Percentiles rank a stretch among this genome's conserved stretches.
These are phyloP conservation scores for Chrysosporium keratinophilum DNA, from an alignment of 2,329 filamentous ascomycete genomes.

Conservation along the genomic window DNA sequence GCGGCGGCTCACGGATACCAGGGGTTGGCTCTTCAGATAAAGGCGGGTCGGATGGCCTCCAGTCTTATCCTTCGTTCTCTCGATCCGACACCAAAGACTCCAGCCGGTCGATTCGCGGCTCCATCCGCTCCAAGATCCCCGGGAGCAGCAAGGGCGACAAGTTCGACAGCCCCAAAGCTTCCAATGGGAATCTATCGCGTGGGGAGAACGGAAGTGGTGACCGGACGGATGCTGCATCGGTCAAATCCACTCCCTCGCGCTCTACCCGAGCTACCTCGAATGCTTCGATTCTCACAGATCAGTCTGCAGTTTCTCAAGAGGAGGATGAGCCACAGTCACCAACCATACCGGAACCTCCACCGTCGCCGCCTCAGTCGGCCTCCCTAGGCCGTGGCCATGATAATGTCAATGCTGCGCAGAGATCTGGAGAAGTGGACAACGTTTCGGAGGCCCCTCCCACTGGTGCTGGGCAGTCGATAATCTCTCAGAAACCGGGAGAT, in stretches of 20 bases:
- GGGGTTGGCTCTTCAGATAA: slow-evolving; percentile 18
- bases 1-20: slow-evolving; percentile 25
- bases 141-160: slow-evolving; percentile 39
- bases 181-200: slow-evolving; percentile 53
- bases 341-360: slow-evolving; percentile 54
- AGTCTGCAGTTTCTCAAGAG: slow-evolving; percentile 20
- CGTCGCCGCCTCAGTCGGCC: slow-evolving; percentile 75
- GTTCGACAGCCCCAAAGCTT: slow-evolving; percentile 71
- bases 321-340: slow-evolving; percentile 39
- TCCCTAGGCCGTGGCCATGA: slow-evolving; percentile 63
- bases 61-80: slow-evolving; percentile 84
- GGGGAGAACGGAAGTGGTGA: slow-evolving; percentile 49
- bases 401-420: slow-evolving; percentile 69
- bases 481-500: slow-evolving; percentile 62
- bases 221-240: slow-evolving; percentile 63
- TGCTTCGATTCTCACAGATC: slow-evolving; percentile 30
- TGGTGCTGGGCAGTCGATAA: slow-evolving; percentile 48
- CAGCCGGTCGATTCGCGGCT: slow-evolving; percentile 69
- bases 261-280: slow-evolving; percentile 33
- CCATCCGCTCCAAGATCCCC: slow-evolving; percentile 80
- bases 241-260: slow-evolving; percentile 54
- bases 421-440: slow-evolving; percentile 81
- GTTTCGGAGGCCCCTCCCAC: slow-evolving; percentile 84
- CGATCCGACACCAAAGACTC: slow-evolving; percentile 91
- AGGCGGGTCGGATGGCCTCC: slow-evolving; percentile 48